These are phyloP conservation scores for Hypomontagnella monticulosa DNA, from an alignment of 495 filamentous ascomycete genomes.

Conservation along the genomic window DNA sequence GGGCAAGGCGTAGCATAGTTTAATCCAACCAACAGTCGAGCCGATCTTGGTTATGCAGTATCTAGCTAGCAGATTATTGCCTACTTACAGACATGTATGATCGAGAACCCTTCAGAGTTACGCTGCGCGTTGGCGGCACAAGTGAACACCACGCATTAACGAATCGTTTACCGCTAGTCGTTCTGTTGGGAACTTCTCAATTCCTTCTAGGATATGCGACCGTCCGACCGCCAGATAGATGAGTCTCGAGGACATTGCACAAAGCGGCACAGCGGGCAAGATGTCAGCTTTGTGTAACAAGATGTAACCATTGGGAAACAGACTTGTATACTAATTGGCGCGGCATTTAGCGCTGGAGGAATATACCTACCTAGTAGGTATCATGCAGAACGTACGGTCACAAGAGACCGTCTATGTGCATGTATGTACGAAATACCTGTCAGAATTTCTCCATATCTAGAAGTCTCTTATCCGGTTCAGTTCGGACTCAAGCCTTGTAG, in stretches of 20 bases:
- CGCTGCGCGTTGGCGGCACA: conserved; percentile 22
- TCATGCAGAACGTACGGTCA: conserved; percentile 3
- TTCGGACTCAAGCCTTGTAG: conserved; percentile 20
- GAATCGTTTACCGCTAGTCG: conserved; percentile 4
- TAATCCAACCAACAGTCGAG: conserved; percentile 1
- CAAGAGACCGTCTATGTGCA: conserved; percentile 1
- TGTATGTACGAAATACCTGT: conserved; percentile 15
- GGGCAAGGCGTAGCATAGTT: conserved; percentile 1
- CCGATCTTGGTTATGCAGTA: not conserved
- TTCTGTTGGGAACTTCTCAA: conserved; percentile 6
- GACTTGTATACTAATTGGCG: conserved; percentile 26
- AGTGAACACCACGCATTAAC: not conserved
- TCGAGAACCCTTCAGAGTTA: not conserved
- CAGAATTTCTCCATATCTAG: conserved; percentile 18
- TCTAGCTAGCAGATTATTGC: conserved; percentile 6
- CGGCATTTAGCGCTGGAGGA: conserved; percentile 11
- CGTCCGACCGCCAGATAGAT: conserved; percentile 27
- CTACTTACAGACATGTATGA: not conserved
- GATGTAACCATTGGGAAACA: conserved; percentile 17
- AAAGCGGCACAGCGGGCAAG: conserved; percentile 9
- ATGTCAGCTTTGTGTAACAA: conserved; percentile 26
- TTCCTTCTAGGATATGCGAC: conserved; percentile 13
- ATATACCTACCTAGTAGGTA: conserved; percentile 8
- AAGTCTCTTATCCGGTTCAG: conserved; percentile 14
- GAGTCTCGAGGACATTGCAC: conserved; percentile 23